These are phyloP conservation scores for Manihot esculenta DNA, from an alignment of 441 rosid genomes.

Conservation along the genomic window DNA sequence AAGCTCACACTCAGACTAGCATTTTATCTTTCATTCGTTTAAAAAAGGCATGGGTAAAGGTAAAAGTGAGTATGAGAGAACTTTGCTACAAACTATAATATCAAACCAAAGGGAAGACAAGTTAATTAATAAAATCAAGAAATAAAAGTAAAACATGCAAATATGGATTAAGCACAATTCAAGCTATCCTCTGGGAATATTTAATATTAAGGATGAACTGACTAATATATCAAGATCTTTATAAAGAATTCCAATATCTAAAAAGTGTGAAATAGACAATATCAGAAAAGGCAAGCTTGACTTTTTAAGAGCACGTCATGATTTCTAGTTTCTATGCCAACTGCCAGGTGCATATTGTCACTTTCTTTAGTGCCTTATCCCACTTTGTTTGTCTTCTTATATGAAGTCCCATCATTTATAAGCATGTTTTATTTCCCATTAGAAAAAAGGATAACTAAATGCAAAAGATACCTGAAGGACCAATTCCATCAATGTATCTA, in stretches of 20 bases:
- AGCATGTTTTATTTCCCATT: slow-evolving; percentile 7
- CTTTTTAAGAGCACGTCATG: slow-evolving; percentile 18
- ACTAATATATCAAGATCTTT: slow-evolving; percentile 18
- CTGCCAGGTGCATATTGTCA: slow-evolving; percentile 14
- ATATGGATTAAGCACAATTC: not conserved
- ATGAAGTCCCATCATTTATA: slow-evolving; percentile 16
- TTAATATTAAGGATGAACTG: slow-evolving; percentile 14
- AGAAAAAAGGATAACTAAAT: slow-evolving; percentile 13
- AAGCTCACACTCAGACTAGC: no score
- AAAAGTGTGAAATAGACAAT: slow-evolving; percentile 18
- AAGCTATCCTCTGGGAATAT: not conserved
- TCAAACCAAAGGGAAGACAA: slow-evolving; percentile 14
- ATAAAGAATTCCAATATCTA: slow-evolving; percentile 20
- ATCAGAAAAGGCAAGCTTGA: slow-evolving; percentile 15
- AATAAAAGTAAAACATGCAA: slow-evolving; percentile 8
- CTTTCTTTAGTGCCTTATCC: slow-evolving; percentile 35
- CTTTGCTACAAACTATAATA: slow-evolving; percentile 6
- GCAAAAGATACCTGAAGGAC: slow-evolving; percentile 74
- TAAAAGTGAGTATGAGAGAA: not conserved
- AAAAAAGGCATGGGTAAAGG: not conserved
- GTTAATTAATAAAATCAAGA: not conserved
- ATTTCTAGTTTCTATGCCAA: slow-evolving; percentile 17
- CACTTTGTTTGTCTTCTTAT: slow-evolving; percentile 25
- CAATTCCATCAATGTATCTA: slow-evolving; percentile 77
- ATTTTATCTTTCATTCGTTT: no score